Conservation (phyloP, 192 early-diverging fungal genomes). For the Coemansia sp. region DNA sequence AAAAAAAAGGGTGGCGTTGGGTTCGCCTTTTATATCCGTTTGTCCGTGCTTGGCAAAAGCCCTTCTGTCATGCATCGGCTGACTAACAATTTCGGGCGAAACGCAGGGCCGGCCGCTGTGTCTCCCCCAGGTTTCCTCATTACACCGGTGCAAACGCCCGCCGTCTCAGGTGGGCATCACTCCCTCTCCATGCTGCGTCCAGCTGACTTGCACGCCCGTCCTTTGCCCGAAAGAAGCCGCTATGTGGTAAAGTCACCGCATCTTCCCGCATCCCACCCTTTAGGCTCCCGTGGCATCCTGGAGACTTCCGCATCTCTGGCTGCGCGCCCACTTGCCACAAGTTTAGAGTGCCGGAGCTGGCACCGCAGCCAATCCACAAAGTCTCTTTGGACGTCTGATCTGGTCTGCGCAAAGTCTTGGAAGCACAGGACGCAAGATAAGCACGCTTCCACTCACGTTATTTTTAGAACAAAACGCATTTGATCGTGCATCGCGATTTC, state of each 20-base stretch:
- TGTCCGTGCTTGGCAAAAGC: not conserved
- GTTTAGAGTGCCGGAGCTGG: not conserved
- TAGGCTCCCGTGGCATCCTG: not conserved
- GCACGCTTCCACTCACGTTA: not conserved
- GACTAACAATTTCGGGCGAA: not conserved
- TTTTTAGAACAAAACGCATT: not conserved
- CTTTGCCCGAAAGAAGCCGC: not conserved
- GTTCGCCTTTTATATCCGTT: constrained; percentile 1
- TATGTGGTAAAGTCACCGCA: not conserved
- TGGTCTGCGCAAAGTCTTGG: constrained; percentile 5
- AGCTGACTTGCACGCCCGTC: not conserved
- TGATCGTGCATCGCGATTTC: not conserved
- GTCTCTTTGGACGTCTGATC: not conserved
- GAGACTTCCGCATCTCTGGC: not conserved
- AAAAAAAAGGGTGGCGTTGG: constrained; percentile 2
- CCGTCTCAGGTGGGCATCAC: constrained; percentile 1
- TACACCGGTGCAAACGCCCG: not conserved
- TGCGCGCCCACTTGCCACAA: not conserved
- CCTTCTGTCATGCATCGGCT: not conserved
- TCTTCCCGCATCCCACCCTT: not conserved
- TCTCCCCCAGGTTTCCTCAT: not conserved
- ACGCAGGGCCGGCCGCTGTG: not conserved
- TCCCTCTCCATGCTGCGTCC: not conserved
- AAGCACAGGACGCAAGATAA: too few relatives aligned
- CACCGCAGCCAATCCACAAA: not conserved